Percentiles rank a stretch among this genome's conserved stretches.
Conservation (phyloP, 345 rosid species). For the Sisymbrium irio region DNA sequence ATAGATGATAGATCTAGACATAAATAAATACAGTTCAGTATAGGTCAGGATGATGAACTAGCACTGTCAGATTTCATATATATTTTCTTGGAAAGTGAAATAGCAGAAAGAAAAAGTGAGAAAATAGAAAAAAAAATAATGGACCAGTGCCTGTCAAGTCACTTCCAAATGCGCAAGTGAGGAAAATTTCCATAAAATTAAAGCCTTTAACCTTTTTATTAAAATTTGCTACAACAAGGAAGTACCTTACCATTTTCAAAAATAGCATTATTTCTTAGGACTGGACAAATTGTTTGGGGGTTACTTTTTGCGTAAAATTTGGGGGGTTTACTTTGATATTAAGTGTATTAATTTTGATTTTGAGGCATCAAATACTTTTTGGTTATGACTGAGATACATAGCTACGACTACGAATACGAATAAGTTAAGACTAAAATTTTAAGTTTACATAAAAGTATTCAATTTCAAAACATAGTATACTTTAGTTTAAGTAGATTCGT, state of each 20-base stretch:
- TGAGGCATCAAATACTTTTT: not conserved
- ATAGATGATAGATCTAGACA: not conserved
- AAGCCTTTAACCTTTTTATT: not conserved
- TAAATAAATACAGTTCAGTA: not conserved
- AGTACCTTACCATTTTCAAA: not conserved
- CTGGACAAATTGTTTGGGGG: not conserved
- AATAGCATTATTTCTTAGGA: not conserved
- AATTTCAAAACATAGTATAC: not conserved
- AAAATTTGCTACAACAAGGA: not conserved
- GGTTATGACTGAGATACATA: too few relatives aligned
- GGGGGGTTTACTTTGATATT: not conserved
- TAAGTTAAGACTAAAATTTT: not conserved
- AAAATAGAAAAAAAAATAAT: not conserved
- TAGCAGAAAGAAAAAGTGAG: slow-evolving; percentile 25
- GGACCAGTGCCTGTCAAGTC: slow-evolving; percentile 36
- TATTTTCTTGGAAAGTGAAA: slow-evolving; percentile 33
- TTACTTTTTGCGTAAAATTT: too few relatives aligned
- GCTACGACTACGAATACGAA: too few relatives aligned
- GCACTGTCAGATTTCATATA: slow-evolving; percentile 13
- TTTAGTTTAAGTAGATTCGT: not conserved
- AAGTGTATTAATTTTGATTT: too few relatives aligned
- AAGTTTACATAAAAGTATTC: too few relatives aligned
- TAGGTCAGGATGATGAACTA: slow-evolving; percentile 18
- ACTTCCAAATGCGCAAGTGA: slow-evolving; percentile 29
- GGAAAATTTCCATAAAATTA: not conserved